Conservation (phyloP, 2,329 filamentous ascomycete species). For the Pezicula rhizophila region DNA sequence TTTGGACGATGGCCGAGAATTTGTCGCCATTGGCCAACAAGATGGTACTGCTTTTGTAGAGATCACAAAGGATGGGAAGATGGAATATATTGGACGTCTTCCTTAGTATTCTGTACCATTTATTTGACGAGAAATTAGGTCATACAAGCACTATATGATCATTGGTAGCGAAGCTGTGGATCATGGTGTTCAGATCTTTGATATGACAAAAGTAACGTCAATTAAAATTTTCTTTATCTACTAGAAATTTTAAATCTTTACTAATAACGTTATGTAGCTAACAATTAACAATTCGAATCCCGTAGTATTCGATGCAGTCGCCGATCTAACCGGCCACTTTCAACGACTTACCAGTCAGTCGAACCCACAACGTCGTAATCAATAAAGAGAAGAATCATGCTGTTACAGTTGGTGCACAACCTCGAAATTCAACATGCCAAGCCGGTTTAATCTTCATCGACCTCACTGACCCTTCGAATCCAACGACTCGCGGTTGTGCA, state of each 20-base stretch:
- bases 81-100: conserved; percentile 41
- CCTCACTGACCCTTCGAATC: conserved; percentile 39
- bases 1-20: conserved; percentile 40
- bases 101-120: conserved; percentile 32
- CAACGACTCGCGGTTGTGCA: conserved; percentile 40
- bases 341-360: conserved; percentile 32
- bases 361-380: conserved; percentile 36
- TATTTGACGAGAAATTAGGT: conserved; percentile 32
- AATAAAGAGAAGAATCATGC: conserved; percentile 30
- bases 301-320: conserved; percentile 29
- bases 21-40: conserved; percentile 40
- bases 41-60: conserved; percentile 46
- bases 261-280: conserved; percentile 28
- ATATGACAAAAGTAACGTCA: conserved; percentile 40
- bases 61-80: conserved; percentile 35
- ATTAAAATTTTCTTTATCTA: not conserved
- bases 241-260: not conserved
- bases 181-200: conserved; percentile 50
- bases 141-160: conserved; percentile 30
- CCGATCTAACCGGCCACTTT: conserved; percentile 33
- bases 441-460: conserved; percentile 45
- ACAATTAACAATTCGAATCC: conserved; percentile 35
- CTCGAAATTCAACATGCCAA: conserved; percentile 31
- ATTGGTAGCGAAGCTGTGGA: conserved; percentile 35
- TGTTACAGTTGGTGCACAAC: conserved; percentile 32